Percentiles rank a stretch among this genome's conserved stretches.
These are phyloP conservation scores for Pyrenophora graminea DNA, from an alignment of 2,329 filamentous ascomycete genomes.

Conservation along the genomic window DNA sequence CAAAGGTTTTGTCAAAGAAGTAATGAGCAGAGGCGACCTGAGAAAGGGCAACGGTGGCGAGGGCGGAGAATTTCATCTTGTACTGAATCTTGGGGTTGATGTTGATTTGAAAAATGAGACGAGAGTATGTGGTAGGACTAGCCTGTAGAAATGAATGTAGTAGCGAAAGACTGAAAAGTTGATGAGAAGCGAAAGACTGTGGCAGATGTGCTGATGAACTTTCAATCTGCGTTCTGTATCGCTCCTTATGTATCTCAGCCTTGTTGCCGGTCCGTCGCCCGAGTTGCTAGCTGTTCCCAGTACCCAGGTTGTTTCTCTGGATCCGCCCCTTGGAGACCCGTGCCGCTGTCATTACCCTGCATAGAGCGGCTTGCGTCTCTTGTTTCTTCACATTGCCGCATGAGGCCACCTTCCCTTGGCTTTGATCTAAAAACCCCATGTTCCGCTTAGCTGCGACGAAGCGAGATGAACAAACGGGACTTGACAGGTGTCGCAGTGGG, in stretches of 20 bases:
- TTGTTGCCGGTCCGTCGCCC: not conserved
- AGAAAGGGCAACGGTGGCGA: slow-evolving; percentile 18
- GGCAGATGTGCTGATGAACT: slow-evolving; percentile 7
- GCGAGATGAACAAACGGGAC: slow-evolving; percentile 5
- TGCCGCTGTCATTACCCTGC: not conserved
- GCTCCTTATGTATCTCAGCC: slow-evolving; percentile 6
- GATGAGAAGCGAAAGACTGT: slow-evolving; percentile 6
- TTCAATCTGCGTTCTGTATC: not conserved
- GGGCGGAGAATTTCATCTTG: slow-evolving; percentile 30
- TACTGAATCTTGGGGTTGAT: not conserved
- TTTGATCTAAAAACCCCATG: not conserved
- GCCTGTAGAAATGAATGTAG: slow-evolving; percentile 12
- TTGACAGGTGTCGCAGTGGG: slow-evolving; percentile 1
- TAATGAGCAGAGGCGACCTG: slow-evolving; percentile 30
- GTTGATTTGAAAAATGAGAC: slow-evolving; percentile 2
- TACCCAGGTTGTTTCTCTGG: not conserved
- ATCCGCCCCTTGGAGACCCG: not conserved
- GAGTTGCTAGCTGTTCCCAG: not conserved
- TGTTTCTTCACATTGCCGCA: not conserved
- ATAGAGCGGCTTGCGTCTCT: not conserved
- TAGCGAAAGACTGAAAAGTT: slow-evolving; percentile 3
- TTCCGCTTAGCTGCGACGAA: slow-evolving; percentile 5
- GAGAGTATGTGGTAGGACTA: slow-evolving; percentile 9
- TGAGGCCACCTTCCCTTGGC: slow-evolving; percentile 4
- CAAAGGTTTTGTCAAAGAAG: slow-evolving; percentile 28